Percentiles rank a stretch among this genome's conserved stretches.
Evolutionary conservation across 805 yeast genomes (phyloP).

Genomic region (Ogataea paraovalis): DNA sequence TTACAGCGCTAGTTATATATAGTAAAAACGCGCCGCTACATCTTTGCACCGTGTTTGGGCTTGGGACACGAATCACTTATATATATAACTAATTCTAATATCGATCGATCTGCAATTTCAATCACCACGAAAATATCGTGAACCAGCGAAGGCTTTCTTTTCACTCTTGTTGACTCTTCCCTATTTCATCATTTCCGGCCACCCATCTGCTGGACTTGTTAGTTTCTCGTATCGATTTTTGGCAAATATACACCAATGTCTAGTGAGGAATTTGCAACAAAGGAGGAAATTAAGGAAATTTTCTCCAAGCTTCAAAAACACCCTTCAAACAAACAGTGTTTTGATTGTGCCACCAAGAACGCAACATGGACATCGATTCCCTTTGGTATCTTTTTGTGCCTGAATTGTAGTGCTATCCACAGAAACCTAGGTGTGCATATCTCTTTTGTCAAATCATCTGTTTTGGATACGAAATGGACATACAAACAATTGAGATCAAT

Average conservation of each 20-base stretch:
- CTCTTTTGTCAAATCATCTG: slow-evolving; percentile 88
- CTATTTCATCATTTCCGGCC: background rate
- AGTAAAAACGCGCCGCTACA: no score
- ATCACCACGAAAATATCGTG: no score
- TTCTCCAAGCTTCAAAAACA: slow-evolving; percentile 60
- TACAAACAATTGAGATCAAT: slow-evolving; percentile 84
- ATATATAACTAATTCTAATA: no score
- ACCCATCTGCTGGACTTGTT: background rate
- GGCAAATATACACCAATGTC: slow-evolving; percentile 9
- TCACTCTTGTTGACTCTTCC: background rate
- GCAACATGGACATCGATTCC: slow-evolving; percentile 99
- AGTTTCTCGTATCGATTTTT: background rate
- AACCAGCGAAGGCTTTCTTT: background rate
- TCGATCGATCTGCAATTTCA: no score
- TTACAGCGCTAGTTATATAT: no score
- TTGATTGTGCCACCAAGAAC: slow-evolving; percentile 89
- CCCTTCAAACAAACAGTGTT: slow-evolving; percentile 77
- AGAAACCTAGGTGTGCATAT: slow-evolving; percentile 95
- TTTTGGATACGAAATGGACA: slow-evolving; percentile 86
- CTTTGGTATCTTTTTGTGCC: slow-evolving; percentile 86
- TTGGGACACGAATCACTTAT: background rate
- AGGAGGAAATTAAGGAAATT: slow-evolving; percentile 64
- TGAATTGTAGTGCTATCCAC: slow-evolving; percentile 94
- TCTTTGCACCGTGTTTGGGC: background rate
- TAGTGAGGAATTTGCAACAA: slow-evolving; percentile 47